These are phyloP conservation scores for Tulasnella sp. DNA, from an alignment of 768 basidiomycete species.

Conservation along the genomic window DNA sequence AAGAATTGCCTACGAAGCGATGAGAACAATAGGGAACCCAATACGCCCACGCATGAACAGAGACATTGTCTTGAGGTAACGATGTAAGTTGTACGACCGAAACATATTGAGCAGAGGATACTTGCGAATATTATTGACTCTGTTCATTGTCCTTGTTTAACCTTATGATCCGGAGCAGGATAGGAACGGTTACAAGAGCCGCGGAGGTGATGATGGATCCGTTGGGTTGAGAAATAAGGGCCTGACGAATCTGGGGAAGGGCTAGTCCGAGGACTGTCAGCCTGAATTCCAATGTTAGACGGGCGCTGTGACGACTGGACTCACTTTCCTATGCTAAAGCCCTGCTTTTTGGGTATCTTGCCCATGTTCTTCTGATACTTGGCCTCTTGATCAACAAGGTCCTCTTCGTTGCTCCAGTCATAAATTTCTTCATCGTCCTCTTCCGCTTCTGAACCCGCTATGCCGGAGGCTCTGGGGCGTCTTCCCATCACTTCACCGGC, in stretches of 20 bases:
- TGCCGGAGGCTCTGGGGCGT: neutral
- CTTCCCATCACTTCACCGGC: neutral
- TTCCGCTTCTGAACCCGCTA: slow-evolving; percentile 35
- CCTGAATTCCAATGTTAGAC: too few relatives aligned
- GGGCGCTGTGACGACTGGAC: too few relatives aligned
- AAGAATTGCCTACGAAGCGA: too few relatives aligned
- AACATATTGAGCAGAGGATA: too few relatives aligned
- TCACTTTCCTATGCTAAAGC: slow-evolving; percentile 45
- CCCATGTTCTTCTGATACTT: slow-evolving; percentile 54
- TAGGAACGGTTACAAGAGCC: slow-evolving; percentile 44
- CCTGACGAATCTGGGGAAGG: slow-evolving; percentile 36
- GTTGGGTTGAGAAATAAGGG: slow-evolving; percentile 53
- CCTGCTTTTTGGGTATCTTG: slow-evolving; percentile 30
- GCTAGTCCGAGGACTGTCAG: slow-evolving; percentile 6
- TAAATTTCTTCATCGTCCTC: slow-evolving; percentile 46
- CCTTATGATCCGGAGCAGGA: slow-evolving; percentile 59
- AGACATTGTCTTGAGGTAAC: too few relatives aligned
- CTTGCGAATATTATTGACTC: too few relatives aligned
- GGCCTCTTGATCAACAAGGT: slow-evolving; percentile 55
- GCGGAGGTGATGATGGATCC: slow-evolving; percentile 56
- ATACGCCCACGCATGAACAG: too few relatives aligned
- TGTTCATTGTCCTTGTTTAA: slow-evolving; percentile 47
- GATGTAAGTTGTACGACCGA: too few relatives aligned
- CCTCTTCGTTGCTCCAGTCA: slow-evolving; percentile 70
- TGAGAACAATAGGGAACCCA: too few relatives aligned